Evolutionary conservation across 768 basidiomycete genomes (phyloP), one percentile per base, ranked within the genome.

Genomic region (Amanita rubescens): DNA sequence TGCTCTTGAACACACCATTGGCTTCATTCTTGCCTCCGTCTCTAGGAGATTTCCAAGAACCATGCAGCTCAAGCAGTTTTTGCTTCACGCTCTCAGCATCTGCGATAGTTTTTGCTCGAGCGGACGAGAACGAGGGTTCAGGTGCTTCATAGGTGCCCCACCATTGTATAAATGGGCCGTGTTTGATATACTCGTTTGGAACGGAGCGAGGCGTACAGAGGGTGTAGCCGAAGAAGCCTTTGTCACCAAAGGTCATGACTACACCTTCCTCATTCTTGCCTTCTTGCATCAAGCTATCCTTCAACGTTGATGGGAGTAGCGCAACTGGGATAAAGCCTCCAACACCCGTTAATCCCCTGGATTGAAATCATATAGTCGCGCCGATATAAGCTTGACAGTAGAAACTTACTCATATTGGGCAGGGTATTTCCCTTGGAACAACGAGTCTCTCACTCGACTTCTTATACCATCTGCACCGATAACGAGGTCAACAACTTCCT

Each of bases 111-210:
- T 51, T 51, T 3, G 50, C 38, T 39, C 50, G 14, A 6, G 38
- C 17, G 11, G 50, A 43, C 25, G 50, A 17, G 32, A 24, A 51
- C 10, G 25, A 0, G 7, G 66, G 60, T 2, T 54, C 59, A 12
- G 60, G 38, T 5, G 64, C 61, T 60, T 71, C 67, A 55, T 71
- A 73, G 27, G 70, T 71, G 2, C 71, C 68, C 72, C 72, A 75
- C 72, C 72, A 74, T 60, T 69, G 66, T 15, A 73, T 64, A 33
- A 62, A 58, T 25, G 57, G 58, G 2, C 52, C 47, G 10, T 32
- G 30, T 19, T 19, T 38, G 24, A 42, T 11, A 8, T 51, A 38
- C 17, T 43, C 24, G 39, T 51, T 51, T 2, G 53, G 25, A 22
- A 25, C 43, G 6, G 57, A 52, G 20, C 56, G 51, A 5, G 62